phyloP scores from a whole-genome alignment of 2,329 filamentous ascomycete species.

The Cladosporium sphaerospermum region DNA sequence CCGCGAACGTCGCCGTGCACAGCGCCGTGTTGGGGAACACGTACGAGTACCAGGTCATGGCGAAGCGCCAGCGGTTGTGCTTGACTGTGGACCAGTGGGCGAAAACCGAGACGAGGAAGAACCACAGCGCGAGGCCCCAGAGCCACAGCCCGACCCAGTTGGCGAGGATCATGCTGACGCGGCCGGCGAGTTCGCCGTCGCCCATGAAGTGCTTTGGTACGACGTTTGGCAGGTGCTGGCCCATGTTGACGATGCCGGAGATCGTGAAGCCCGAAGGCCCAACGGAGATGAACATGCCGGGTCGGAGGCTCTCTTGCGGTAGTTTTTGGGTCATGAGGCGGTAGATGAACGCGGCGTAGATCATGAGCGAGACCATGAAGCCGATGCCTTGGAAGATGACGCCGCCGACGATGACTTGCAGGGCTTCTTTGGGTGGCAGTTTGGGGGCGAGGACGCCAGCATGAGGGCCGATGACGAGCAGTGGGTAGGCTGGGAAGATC shows the following conservation, averaged over 20 bases:
- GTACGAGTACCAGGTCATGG: conserved; percentile 83
- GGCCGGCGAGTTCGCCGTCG: conserved; percentile 46
- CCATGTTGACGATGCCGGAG: conserved; percentile 55
- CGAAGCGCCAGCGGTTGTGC: conserved; percentile 60
- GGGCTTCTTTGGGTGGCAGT: conserved; percentile 37
- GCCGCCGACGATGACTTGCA: conserved; percentile 55
- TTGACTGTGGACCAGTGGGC: conserved; percentile 64
- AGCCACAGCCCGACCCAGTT: conserved; percentile 70
- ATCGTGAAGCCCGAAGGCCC: conserved; percentile 68
- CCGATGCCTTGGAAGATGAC: conserved; percentile 59
- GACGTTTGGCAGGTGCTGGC: conserved; percentile 41
- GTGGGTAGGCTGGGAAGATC: conserved; percentile 81
- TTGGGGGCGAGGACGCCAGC: conserved; percentile 53
- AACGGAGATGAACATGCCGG: conserved; percentile 80
- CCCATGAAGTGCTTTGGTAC: conserved; percentile 52
- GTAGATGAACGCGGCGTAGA: conserved; percentile 78
- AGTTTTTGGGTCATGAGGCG: conserved; percentile 84
- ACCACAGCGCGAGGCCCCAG: conserved; percentile 78
- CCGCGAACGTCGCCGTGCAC: conserved; percentile 62
- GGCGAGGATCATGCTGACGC: conserved; percentile 49
- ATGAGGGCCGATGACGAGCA: conserved; percentile 70
- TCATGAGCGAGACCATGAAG: conserved; percentile 65
- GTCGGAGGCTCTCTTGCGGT: conserved; percentile 66
- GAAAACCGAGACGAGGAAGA: conserved; percentile 73
- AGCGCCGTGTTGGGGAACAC: conserved; percentile 67